Evolutionary conservation across 192 early-diverging fungal genomes (phyloP), one percentile per base, ranked within the genome.

Genomic region (Fimicolochytrium jonesii): DNA sequence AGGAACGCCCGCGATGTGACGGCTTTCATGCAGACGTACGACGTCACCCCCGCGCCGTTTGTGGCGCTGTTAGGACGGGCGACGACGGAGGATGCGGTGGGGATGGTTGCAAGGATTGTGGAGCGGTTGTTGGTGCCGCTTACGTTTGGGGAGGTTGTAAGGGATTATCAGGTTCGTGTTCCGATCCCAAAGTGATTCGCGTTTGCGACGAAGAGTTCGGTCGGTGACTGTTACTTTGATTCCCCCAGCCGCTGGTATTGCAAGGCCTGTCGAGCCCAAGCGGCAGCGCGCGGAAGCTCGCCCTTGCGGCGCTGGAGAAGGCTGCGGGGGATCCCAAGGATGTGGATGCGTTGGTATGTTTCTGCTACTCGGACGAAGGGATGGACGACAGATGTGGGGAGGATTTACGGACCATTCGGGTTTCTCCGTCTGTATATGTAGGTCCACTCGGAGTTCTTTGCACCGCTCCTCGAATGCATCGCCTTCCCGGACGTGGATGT

Each of bases 261-360:
- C 25, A 55, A 36, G 64, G 64, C 26, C 28, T 66, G 29, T 53
- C 17, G 15, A 17, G 45, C 45, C 53, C 52, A 6, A 47, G 32
- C 23, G 20, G 4, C 4, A n/a, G 18, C 11, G 67, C 80, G 39
- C 67, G 75, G 45, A 60, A 64, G 49, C 33, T 82, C 33, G 51
- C 75, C 0, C 28, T 82, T 0, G n/a, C 59, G 33, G 73, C 72
- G 23, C 50, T 80, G 6, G 70, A 71, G 59, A 82, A 82, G 61
- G 78, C 67, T 31, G 26, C 69, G 10, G 36, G 22, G 4, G 50
- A 54, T 9, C 68, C 69, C 45, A 55, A 58, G 34, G 54, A 34
- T 17, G 41, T 67, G 15, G 11, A 28, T 30, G 41, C 44, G 30
- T 64, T 81, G 53, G 64, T 66, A 23, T 2, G 53, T 47, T 11